Evolutionary conservation across 306 rosid genomes (phyloP).

Genomic region (Acacia acuminata): DNA sequence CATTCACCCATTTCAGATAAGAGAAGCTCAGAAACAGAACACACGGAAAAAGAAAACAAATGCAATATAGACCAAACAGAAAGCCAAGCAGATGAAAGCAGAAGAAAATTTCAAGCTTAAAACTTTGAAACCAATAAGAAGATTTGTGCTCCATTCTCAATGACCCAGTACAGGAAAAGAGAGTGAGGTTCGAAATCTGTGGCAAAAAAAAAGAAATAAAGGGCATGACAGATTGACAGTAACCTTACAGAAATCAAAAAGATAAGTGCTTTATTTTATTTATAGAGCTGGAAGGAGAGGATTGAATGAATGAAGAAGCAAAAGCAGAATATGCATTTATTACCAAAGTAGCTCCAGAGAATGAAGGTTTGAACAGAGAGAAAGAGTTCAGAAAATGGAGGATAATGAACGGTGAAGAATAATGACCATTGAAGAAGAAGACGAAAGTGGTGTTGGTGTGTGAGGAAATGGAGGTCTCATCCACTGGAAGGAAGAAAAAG

Average conservation of each 20-base stretch:
- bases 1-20: not conserved
- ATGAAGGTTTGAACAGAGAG: slow-evolving; percentile 16
- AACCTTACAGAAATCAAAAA: slow-evolving; percentile 36
- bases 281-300: not conserved
- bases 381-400: slow-evolving; percentile 40
- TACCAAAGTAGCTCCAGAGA: not conserved
- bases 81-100: not conserved
- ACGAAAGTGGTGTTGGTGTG: not conserved
- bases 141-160: not conserved
- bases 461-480: slow-evolving; percentile 25
- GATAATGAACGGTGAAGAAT: slow-evolving; percentile 44
- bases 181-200: not conserved
- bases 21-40: not conserved
- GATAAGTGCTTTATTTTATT: slow-evolving; percentile 1
- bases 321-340: not conserved
- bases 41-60: not conserved
- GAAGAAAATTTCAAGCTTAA: not conserved
- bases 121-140: not conserved
- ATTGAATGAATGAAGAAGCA: not conserved
- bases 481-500: slow-evolving; percentile 31
- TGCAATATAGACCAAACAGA: not conserved
- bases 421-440: slow-evolving; percentile 14
- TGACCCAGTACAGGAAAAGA: not conserved
- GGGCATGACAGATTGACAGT: not conserved
- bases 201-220: not conserved